Evolutionary conservation across 2,329 filamentous ascomycete species (phyloP).

Genomic region (Exophiala dermatitidis): DNA sequence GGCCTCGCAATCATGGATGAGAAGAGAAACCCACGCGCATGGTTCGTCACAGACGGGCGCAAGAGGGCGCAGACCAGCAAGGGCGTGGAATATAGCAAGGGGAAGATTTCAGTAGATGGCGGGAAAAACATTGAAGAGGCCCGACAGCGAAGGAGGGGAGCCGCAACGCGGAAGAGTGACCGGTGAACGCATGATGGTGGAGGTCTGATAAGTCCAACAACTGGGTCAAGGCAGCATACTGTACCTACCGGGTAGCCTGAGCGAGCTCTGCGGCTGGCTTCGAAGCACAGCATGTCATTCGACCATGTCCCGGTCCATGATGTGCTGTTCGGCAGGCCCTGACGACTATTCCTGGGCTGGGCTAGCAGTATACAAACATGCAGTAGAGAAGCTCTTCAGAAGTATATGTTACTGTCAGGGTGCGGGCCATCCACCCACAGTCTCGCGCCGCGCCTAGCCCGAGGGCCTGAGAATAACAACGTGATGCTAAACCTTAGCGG

Average conservation of each 20-base stretch:
- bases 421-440: constrained; percentile 4
- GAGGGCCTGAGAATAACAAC: constrained; percentile 5
- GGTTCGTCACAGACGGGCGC: neutral
- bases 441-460: constrained; percentile 23
- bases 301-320: constrained; percentile 6
- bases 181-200: constrained; percentile 9
- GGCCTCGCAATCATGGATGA: constrained; percentile 4
- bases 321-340: constrained; percentile 9
- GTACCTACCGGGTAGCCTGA: too few species aligned
- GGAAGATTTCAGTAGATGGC: constrained; percentile 9
- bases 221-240: too few species aligned
- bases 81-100: constrained; percentile 17
- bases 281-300: neutral
- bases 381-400: neutral
- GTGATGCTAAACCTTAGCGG: constrained; percentile 17
- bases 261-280: too few species aligned
- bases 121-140: constrained; percentile 5
- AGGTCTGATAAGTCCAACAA: constrained; percentile 9
- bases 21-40: constrained; percentile 5
- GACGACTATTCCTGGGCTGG: constrained; percentile 9
- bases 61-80: constrained; percentile 1
- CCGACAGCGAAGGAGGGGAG: constrained; percentile 9
- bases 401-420: neutral
- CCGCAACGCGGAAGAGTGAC: constrained; percentile 7
- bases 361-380: constrained; percentile 2